Evolutionary conservation across 495 filamentous ascomycete species (phyloP).

Genomic region (Penicillium bovifimosum): DNA sequence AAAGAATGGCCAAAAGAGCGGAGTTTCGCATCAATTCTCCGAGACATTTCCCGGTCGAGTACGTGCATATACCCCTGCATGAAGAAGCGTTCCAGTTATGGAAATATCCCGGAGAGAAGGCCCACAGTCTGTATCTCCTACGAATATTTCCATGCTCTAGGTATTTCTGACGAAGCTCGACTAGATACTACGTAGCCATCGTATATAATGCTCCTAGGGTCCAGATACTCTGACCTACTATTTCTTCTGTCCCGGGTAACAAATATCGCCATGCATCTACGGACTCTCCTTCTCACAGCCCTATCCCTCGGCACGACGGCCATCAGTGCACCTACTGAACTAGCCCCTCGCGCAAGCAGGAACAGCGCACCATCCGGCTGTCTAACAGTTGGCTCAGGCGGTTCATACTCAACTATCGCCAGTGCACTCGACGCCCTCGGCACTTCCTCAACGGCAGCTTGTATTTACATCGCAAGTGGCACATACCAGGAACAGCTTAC

Average conservation of each 20-base stretch:
- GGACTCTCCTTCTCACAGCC: conserved; percentile 1
- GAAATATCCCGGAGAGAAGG: conserved; percentile 4
- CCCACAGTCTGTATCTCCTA: background rate
- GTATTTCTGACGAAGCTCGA: too few species aligned
- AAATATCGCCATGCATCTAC: background rate
- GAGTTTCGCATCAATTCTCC: too few species aligned
- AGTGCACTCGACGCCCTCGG: conserved; percentile 22
- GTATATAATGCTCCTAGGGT: background rate
- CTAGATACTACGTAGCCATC: too few species aligned
- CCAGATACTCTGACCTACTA: background rate
- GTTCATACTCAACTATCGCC: conserved; percentile 25
- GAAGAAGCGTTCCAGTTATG: conserved; percentile 2
- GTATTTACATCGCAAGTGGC: conserved; percentile 36
- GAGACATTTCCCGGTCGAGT: too few species aligned
- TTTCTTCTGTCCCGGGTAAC: background rate
- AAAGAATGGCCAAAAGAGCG: too few species aligned
- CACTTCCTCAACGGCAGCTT: conserved; percentile 20
- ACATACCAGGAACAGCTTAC: conserved; percentile 49
- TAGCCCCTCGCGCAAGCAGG: conserved; percentile 10
- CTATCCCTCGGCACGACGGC: conserved; percentile 7
- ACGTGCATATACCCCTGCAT: too few species aligned
- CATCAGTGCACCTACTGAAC: conserved; percentile 8
- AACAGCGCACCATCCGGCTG: conserved; percentile 27
- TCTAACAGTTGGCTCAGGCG: conserved; percentile 21
- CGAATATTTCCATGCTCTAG: too few species aligned